Evolutionary conservation across 352 stramenopile genomes (phyloP).

Genomic region (Phytophthora quininea): DNA sequence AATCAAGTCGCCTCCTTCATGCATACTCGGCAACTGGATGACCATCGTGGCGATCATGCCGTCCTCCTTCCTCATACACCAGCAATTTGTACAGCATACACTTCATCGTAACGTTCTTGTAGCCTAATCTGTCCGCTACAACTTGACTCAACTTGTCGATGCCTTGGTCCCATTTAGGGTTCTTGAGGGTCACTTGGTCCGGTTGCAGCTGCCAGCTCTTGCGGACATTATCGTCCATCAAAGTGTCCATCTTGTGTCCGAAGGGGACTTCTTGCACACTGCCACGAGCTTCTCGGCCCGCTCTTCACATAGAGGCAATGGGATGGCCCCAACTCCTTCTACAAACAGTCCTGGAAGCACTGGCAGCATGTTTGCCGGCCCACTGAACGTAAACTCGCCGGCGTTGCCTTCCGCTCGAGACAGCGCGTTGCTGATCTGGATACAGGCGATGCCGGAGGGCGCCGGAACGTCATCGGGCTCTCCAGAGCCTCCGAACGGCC

Average conservation of each 20-base stretch:
- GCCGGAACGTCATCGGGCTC: not conserved
- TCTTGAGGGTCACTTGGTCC: constrained; percentile 9
- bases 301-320: constrained; percentile 7
- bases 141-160: constrained; percentile 8
- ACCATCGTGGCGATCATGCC: constrained; percentile 52
- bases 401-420: not conserved
- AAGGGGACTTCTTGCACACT: constrained; percentile 31
- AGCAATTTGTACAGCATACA: constrained; percentile 1
- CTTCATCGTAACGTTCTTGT: constrained; percentile 8
- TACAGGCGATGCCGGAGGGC: not conserved
- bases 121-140: constrained; percentile 3
- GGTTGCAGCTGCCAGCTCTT: constrained; percentile 16
- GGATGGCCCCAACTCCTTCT: constrained; percentile 10
- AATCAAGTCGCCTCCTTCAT: constrained; percentile 16
- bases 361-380: constrained; percentile 1
- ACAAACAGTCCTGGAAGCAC: not conserved
- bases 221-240: constrained; percentile 21
- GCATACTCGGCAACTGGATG: constrained; percentile 29
- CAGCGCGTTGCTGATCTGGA: constrained; percentile 8
- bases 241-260: constrained; percentile 2
- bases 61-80: constrained; percentile 14
- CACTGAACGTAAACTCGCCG: constrained; percentile 8
- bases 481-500: constrained; percentile 6
- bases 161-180: constrained; percentile 9
- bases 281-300: constrained; percentile 4